A percentile compares a stretch with the other conserved stretches of the same genome.
These are phyloP conservation scores for Olyra latifolia DNA, from an alignment of 176 grass and related monocot genomes.

Conservation along the genomic window DNA sequence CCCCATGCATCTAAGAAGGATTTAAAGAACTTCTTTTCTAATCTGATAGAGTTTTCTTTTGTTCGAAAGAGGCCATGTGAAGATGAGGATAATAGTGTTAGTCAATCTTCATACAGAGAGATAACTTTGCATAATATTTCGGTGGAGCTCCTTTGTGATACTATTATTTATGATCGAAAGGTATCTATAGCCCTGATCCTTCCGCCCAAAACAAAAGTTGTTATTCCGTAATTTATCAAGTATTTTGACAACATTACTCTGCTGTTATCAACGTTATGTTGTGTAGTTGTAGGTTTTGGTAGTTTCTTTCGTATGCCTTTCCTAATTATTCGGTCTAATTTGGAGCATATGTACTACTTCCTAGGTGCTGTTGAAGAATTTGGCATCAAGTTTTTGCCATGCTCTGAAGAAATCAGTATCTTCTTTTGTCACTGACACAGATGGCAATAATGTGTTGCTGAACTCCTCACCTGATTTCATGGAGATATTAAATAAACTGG, in stretches of 20 bases:
- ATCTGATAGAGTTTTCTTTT: conserved; percentile 63
- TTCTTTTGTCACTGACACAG: conserved; percentile 37
- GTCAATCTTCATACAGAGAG: conserved; percentile 34
- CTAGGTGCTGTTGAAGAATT: conserved; percentile 73
- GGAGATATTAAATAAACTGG: conserved; percentile 48
- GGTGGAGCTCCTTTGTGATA: conserved; percentile 66
- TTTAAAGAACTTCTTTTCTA: conserved; percentile 74
- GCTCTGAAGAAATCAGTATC: conserved; percentile 61
- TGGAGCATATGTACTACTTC: conserved; percentile 20
- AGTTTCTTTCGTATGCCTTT: conserved; percentile 5
- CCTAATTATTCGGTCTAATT: conserved; percentile 26
- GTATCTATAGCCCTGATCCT: conserved; percentile 46
- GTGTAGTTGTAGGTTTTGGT: conserved; percentile 1
- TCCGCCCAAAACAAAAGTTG: conserved; percentile 6
- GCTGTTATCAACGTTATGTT: conserved; percentile 6
- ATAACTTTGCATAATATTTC: conserved; percentile 66
- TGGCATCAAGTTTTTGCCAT: conserved; percentile 62
- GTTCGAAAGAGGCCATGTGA: conserved; percentile 24
- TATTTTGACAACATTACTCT: conserved; percentile 5
- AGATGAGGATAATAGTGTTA: conserved; percentile 29
- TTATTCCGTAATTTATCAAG: neutral
- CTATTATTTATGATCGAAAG: conserved; percentile 76
- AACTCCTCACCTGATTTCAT: conserved; percentile 66
- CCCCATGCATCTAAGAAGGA: conserved; percentile 68
- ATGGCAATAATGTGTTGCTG: conserved; percentile 46